A percentile compares a stretch with the other conserved stretches of the same genome.
Evolutionary conservation across 345 rosid species (phyloP).

Genomic region (Lepidium didymum): DNA sequence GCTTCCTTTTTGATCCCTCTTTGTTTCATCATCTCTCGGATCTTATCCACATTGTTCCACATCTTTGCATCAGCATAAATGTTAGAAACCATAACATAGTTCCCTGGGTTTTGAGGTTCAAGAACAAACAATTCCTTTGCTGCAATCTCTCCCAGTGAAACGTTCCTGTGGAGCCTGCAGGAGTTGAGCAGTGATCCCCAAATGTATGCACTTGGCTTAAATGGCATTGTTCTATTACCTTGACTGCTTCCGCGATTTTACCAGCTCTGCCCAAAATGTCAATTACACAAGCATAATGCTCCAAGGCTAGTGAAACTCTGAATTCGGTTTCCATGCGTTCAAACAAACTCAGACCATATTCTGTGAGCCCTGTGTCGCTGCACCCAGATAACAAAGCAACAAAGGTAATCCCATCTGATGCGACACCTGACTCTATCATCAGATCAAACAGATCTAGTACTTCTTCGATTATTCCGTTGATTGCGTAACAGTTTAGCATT

Average conservation of each 20-base stretch:
- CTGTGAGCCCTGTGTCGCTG: constrained; percentile 45
- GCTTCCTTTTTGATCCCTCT: constrained; percentile 48
- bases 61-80: constrained; percentile 55
- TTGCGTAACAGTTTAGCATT: constrained; percentile 43
- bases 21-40: constrained; percentile 34
- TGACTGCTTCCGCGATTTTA: constrained; percentile 37
- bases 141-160: constrained; percentile 30
- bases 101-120: constrained; percentile 53
- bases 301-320: constrained; percentile 34
- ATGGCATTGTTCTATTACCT: constrained; percentile 44
- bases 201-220: constrained; percentile 43
- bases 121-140: constrained; percentile 41
- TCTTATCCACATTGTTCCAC: constrained; percentile 47
- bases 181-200: constrained; percentile 61
- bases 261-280: constrained; percentile 60
- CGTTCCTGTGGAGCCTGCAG: constrained; percentile 35
- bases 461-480: constrained; percentile 36
- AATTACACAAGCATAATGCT: constrained; percentile 55
- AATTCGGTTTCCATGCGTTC: constrained; percentile 33
- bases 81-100: constrained; percentile 55
- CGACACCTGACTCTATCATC: constrained; percentile 34
- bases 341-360: constrained; percentile 40
- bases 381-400: constrained; percentile 52
- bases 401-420: constrained; percentile 45
- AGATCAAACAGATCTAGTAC: constrained; percentile 29